phyloP scores from a whole-genome alignment of 2,329 filamentous ascomycete species.

The Tolypocladium cylindrosporum region DNA sequence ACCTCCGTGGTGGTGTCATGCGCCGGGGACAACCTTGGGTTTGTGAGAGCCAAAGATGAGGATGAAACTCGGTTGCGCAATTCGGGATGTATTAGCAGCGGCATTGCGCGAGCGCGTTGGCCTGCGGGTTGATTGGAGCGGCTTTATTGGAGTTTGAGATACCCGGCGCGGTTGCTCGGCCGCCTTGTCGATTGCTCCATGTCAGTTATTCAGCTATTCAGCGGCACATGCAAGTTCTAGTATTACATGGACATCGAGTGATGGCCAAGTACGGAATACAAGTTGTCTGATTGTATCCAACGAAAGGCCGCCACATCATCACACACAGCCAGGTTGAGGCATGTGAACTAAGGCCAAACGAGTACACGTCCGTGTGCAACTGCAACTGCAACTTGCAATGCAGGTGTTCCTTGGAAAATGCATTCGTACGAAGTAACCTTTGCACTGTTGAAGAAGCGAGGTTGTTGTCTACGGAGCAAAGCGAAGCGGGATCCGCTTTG shows the following conservation, averaged over 20 bases:
- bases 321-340: not conserved
- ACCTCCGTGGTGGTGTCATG: slow-evolving; percentile 17
- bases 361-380: too few species aligned
- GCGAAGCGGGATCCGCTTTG: not conserved
- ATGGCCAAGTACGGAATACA: too few species aligned
- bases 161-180: not conserved
- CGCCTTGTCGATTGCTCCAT: not conserved
- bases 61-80: not conserved
- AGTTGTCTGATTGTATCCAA: not conserved
- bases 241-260: too few species aligned
- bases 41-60: not conserved
- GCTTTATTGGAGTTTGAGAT: not conserved
- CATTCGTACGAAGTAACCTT: too few species aligned
- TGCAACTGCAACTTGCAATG: too few species aligned
- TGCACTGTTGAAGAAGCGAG: too few species aligned
- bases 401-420: too few species aligned
- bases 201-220: not conserved
- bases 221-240: not conserved
- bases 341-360: not conserved
- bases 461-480: too few species aligned
- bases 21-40: not conserved
- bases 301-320: slow-evolving; percentile 1
- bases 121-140: not conserved
- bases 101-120: not conserved
- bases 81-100: not conserved